Evolutionary conservation across 768 basidiomycete genomes (phyloP), one percentile per base, ranked within the genome.

Genomic region (Pholiota conissans): DNA sequence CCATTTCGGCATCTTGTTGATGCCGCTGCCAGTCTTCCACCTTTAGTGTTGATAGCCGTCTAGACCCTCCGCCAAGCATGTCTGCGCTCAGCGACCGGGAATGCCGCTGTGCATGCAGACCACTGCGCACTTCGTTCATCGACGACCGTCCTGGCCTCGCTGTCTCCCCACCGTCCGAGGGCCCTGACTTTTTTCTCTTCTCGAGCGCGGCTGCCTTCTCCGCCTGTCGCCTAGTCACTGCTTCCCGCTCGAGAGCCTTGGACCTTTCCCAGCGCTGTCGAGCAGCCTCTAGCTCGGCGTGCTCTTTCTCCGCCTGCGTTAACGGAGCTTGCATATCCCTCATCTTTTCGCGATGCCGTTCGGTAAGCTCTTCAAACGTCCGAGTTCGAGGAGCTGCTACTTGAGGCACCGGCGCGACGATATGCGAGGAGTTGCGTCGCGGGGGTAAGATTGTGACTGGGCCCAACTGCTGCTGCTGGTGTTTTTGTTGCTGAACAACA

Each of bases 351-450:
- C 90, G 83, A 64, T 96, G 94, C 16, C 93, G 79, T 63, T 93
- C 91, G 47, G 84, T 86, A 29, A 96, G 78, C 68, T 96, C 93
- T 71, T 95, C 94, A 68, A 90, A 92, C 1, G 93, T 93, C 57
- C 85, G 83, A 26, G 87, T 82, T 14, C 89, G 71, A 2, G 62
- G 56, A 24, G 78, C 74, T 2, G 84, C 76, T 22, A 75, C 74
- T 62, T 84, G 83, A 10, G 86, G 84, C 65, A 63, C 76, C 30
- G 76, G 82, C 64, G 74, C 75, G 62, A 69, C 61, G 37, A 80
- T 72, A 11, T 68, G 65, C 56, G 69, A 63, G 49, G 73, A 68
- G 4, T 69, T 52, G 60, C 77, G 83, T 28, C 76, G 71, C 24
- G 80, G 80, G 34, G 81, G 81, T 27, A 82, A 70, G 45, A 82